Evolutionary conservation across 2,329 filamentous ascomycete species (phyloP).

Genomic region (Stachybotrys chlorohalonatus): DNA sequence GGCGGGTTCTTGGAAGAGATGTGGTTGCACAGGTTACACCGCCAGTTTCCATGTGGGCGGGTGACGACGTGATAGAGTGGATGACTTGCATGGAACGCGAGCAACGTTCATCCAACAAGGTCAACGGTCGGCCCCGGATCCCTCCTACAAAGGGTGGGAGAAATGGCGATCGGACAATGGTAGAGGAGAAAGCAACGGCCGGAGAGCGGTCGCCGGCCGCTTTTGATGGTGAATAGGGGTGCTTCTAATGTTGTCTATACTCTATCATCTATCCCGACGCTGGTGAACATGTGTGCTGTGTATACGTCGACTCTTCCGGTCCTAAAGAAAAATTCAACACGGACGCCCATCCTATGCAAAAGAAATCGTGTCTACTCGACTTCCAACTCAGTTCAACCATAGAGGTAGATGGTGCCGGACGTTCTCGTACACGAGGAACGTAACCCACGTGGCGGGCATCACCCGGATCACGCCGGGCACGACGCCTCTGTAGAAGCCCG

Average conservation of each 20-base stretch:
- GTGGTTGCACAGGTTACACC: too few relatives aligned
- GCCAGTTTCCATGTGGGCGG: too few relatives aligned
- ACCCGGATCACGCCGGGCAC: slow-evolving; percentile 85
- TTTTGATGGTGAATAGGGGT: not conserved
- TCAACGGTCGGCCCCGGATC: too few relatives aligned
- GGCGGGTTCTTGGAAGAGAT: too few relatives aligned
- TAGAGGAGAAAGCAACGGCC: too few relatives aligned
- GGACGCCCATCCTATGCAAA: not conserved
- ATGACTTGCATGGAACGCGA: too few relatives aligned
- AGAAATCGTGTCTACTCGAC: not conserved
- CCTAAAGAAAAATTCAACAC: not conserved
- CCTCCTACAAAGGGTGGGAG: too few relatives aligned
- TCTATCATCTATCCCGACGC: not conserved
- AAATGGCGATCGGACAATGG: too few relatives aligned
- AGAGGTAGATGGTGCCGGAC: slow-evolving; percentile 61
- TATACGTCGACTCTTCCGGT: too few relatives aligned
- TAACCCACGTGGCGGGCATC: slow-evolving; percentile 90
- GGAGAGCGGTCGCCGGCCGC: too few relatives aligned
- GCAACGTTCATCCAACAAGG: too few relatives aligned
- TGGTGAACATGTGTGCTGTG: not conserved
- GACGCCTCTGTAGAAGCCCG: slow-evolving; percentile 86
- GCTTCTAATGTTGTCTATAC: not conserved
- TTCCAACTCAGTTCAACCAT: slow-evolving; percentile 18
- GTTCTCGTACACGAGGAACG: slow-evolving; percentile 96
- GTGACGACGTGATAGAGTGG: too few relatives aligned